These are phyloP conservation scores for Penicillium psychrofluorescens DNA, from an alignment of 495 filamentous ascomycete species.

Conservation along the genomic window DNA sequence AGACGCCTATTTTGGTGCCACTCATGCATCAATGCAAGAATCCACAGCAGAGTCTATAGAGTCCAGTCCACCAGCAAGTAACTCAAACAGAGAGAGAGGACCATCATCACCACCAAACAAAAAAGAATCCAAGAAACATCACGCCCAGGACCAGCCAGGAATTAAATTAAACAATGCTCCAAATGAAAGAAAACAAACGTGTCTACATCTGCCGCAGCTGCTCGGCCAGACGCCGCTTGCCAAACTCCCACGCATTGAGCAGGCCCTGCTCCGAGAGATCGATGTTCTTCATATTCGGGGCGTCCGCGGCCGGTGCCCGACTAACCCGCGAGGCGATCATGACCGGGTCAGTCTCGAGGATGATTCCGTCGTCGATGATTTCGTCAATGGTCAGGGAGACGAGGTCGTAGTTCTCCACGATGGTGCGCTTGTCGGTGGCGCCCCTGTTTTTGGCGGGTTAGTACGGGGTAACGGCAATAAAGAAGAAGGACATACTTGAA, in stretches of 20 bases:
- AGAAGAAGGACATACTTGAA: conserved; percentile 62
- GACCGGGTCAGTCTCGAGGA: conserved; percentile 92
- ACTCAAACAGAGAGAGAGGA: conserved; percentile 1
- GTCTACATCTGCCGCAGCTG: conserved; percentile 69
- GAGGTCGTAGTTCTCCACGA: conserved; percentile 95
- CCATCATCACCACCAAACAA: conserved; percentile 7
- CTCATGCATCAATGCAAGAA: too few relatives aligned
- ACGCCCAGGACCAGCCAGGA: conserved; percentile 41
- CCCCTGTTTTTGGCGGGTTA: conserved; percentile 46
- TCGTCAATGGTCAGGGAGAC: conserved; percentile 92
- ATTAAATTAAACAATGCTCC: conserved; percentile 16
- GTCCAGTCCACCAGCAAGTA: neutral
- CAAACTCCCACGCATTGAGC: conserved; percentile 91
- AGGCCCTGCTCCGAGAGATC: conserved; percentile 95
- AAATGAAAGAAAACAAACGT: conserved; percentile 9
- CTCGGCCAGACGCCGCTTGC: conserved; percentile 85
- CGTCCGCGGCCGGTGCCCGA: conserved; percentile 85
- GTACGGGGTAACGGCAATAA: too few relatives aligned
- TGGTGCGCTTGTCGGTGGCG: conserved; percentile 92
- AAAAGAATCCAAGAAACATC: conserved; percentile 14
- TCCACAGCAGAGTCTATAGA: conserved; percentile 13
- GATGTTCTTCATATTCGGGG: conserved; percentile 78
- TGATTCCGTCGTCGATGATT: conserved; percentile 92
- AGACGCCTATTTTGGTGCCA: too few relatives aligned
- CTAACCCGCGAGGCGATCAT: conserved; percentile 86